phyloP scores from a whole-genome alignment of 73 alveolate species.

The Tetrahymena malaccensis region DNA sequence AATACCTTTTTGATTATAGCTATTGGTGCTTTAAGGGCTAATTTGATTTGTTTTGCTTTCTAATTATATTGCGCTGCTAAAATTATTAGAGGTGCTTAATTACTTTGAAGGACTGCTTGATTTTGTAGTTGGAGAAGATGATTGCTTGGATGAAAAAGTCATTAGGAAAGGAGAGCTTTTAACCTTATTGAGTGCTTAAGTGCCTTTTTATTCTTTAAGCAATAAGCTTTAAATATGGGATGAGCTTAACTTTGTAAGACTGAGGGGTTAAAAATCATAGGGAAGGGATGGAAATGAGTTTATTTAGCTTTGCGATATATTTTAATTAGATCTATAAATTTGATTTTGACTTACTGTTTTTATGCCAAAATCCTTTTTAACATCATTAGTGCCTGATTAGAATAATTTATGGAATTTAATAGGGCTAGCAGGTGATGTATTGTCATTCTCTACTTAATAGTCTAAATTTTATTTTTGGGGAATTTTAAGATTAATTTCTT shows the following conservation, averaged over 20 bases:
- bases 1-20: neutral
- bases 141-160: neutral
- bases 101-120: neutral
- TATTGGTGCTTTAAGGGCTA: neutral
- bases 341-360: neutral
- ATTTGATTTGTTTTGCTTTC: too few species aligned
- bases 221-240: neutral
- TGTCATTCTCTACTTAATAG: neutral
- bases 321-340: too few species aligned
- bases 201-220: neutral
- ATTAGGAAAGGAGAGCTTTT: neutral
- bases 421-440: neutral
- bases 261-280: neutral
- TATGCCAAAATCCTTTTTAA: neutral
- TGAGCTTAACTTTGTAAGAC: neutral
- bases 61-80: neutral
- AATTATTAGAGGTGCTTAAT: neutral
- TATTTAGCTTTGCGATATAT: neutral
- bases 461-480: neutral
- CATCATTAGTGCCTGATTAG: neutral
- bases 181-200: neutral
- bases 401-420: neutral
- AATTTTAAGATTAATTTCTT: too few species aligned
- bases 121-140: neutral
- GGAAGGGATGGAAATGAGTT: neutral